Base-by-base conservation (phyloP, 305 asterid species). In the Monarda citriodora region DNA sequence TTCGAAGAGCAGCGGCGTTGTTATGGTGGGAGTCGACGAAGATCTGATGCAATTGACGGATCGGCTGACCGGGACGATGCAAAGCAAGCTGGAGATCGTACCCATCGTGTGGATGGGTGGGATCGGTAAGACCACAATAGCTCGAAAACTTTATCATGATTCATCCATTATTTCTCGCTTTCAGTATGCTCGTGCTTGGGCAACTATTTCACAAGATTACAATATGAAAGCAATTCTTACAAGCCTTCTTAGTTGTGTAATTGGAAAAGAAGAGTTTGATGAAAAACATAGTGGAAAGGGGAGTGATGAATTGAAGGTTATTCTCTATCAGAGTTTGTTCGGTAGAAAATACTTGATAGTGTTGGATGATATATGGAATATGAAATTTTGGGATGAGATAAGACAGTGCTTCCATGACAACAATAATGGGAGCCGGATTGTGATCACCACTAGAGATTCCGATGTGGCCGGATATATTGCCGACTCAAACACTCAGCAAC, bases 161-260 rank as follows among this genome's bases (percentile, higher is more conserved):
- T 3, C 10, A 13, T 14, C 13, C 34, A 23, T 50, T 50, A 10
- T 23, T 23, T 6, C 11, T 13, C 55, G 12, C 17, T 50, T 22
- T 50, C 5, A 1, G 3, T n/a, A n/a, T n/a, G 5, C 11, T 8
- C 14, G 37, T 50, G 56, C 11, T 50, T 50, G 57, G 40, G 18
- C 15, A 12, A 41, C 60, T 12, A 41, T 52, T 12, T 23, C 67
- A 63, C 67, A 63, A 54, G 46, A 18, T 7, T 44, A 52, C 44
- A 40, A 63, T 23, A 23, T 63, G 26, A 12, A 41, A 40, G 26
- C n/a, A 9, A 12, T 63, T 31, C 52, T 53, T 5, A 25, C 42
- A 54, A 46, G 46, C 46, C 54, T 53, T 40, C 15, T 26, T 29
- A 18, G 40, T n/a, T 34, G 26, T 18, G 25, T 50, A 5, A 50